A percentile compares a stretch with the other conserved stretches of the same genome.
These are phyloP conservation scores for Cryptococcus sp. DNA, from an alignment of 1,284 basidiomycete genomes.

Conservation along the genomic window DNA sequence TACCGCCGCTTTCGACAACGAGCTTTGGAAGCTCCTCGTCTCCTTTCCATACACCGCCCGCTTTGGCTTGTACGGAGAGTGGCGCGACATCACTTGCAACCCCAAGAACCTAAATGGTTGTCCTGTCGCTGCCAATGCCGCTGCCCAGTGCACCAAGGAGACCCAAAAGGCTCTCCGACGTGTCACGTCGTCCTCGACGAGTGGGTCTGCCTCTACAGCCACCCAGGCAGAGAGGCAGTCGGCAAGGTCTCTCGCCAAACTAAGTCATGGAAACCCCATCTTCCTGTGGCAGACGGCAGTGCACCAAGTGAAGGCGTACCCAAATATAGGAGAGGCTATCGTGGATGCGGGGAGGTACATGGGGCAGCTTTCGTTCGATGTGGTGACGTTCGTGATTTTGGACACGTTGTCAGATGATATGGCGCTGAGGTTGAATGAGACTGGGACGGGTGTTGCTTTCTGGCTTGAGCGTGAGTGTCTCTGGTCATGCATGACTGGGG, in stretches of 20 bases:
- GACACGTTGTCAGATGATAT: slow-evolving; percentile 83
- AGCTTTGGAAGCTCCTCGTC: slow-evolving; percentile 80
- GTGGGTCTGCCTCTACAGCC: slow-evolving; percentile 14
- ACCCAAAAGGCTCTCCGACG: slow-evolving; percentile 52
- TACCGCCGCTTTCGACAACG: slow-evolving; percentile 79
- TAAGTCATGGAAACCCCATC: slow-evolving; percentile 89
- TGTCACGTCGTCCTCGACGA: slow-evolving; percentile 39
- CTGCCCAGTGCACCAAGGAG: slow-evolving; percentile 51
- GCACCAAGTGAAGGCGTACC: slow-evolving; percentile 93
- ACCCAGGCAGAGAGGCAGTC: slow-evolving; percentile 36
- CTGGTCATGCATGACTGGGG: neutral
- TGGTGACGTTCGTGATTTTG: slow-evolving; percentile 81
- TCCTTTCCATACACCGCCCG: slow-evolving; percentile 74
- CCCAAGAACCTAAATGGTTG: slow-evolving; percentile 27
- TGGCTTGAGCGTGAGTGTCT: slow-evolving; percentile 83
- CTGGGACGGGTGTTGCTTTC: slow-evolving; percentile 85
- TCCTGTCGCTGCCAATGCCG: slow-evolving; percentile 37
- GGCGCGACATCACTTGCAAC: slow-evolving; percentile 66
- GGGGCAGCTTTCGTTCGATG: slow-evolving; percentile 89
- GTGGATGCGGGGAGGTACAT: slow-evolving; percentile 88
- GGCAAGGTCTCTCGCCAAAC: slow-evolving; percentile 85
- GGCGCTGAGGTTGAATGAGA: slow-evolving; percentile 82
- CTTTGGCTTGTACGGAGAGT: slow-evolving; percentile 92
- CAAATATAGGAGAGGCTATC: slow-evolving; percentile 86
- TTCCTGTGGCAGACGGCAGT: slow-evolving; percentile 88